A percentile compares a stretch with the other conserved stretches of the same genome.
phyloP scores from a whole-genome alignment of 1,139 yeast species.

The Suhomyces guaymorum region DNA sequence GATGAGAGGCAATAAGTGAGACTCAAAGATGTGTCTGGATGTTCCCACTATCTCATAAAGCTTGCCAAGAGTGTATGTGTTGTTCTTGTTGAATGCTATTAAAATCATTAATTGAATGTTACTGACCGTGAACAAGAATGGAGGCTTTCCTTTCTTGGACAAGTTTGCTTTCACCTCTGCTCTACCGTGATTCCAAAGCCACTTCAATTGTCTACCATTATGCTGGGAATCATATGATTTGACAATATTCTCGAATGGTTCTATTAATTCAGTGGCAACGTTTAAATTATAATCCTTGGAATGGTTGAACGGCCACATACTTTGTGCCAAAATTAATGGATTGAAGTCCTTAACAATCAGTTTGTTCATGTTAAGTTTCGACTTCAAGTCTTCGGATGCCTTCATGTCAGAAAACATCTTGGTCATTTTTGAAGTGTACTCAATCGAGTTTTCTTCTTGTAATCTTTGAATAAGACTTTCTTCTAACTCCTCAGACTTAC shows the following conservation, averaged over 20 bases:
- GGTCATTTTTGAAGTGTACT: conserved; percentile 90
- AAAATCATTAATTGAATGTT: conserved; percentile 85
- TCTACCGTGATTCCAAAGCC: conserved; percentile 96
- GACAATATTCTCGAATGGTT: conserved; percentile 67
- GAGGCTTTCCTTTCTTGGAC: conserved; percentile 79
- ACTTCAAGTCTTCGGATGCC: conserved; percentile 76
- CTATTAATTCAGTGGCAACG: conserved; percentile 55
- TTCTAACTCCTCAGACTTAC: conserved; percentile 83
- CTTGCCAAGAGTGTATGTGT: conserved; percentile 59
- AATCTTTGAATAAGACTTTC: conserved; percentile 82
- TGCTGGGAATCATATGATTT: conserved; percentile 74
- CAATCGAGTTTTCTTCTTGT: conserved; percentile 88
- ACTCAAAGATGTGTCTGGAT: conserved; percentile 64
- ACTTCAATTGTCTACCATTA: conserved; percentile 83
- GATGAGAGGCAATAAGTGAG: conserved; percentile 74
- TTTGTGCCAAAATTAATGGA: conserved; percentile 80
- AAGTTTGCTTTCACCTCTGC: conserved; percentile 91
- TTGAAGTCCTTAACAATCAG: conserved; percentile 59
- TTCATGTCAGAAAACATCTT: conserved; percentile 96
- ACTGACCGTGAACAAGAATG: conserved; percentile 78
- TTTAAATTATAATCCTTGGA: conserved; percentile 44
- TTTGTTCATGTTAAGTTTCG: conserved; percentile 52
- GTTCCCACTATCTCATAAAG: conserved; percentile 70
- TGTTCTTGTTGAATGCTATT: conserved; percentile 70
- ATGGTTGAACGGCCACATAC: conserved; percentile 81